phyloP scores from a whole-genome alignment of 345 rosid genomes.

The Bruguiera gymnorhiza region DNA sequence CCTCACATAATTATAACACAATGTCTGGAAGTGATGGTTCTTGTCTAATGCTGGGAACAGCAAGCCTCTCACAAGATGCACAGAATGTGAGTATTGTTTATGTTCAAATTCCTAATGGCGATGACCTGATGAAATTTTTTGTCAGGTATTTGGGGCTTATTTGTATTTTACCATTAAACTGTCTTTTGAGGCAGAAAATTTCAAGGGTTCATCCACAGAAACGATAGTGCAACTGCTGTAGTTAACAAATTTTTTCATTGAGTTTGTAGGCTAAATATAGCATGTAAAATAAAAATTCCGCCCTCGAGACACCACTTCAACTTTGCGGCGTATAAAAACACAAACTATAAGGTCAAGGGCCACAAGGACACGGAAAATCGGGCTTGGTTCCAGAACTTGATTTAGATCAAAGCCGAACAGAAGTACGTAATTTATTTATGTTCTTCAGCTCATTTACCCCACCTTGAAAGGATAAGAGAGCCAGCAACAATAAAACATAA shows the following conservation, averaged over 20 bases:
- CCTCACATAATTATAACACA: neutral
- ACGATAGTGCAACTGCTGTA: neutral
- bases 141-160: neutral
- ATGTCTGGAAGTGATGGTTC: neutral
- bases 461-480: conserved; percentile 38
- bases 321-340: no score
- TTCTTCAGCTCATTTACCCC: conserved; percentile 26
- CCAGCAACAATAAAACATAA: conserved; percentile 22
- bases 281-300: neutral
- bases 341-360: no score
- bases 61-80: neutral
- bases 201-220: neutral
- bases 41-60: neutral
- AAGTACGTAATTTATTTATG: neutral
- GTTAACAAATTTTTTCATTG: conserved; percentile 1
- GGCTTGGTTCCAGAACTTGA: neutral
- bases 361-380: no score
- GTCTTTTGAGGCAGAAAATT: neutral
- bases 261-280: neutral
- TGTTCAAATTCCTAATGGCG: neutral
- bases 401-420: neutral
- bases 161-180: neutral
- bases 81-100: neutral
- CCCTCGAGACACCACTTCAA: no score
- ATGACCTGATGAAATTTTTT: neutral